Base-by-base conservation (phyloP, 2,329 filamentous ascomycete genomes). In the Colletotrichum tanaceti region DNA sequence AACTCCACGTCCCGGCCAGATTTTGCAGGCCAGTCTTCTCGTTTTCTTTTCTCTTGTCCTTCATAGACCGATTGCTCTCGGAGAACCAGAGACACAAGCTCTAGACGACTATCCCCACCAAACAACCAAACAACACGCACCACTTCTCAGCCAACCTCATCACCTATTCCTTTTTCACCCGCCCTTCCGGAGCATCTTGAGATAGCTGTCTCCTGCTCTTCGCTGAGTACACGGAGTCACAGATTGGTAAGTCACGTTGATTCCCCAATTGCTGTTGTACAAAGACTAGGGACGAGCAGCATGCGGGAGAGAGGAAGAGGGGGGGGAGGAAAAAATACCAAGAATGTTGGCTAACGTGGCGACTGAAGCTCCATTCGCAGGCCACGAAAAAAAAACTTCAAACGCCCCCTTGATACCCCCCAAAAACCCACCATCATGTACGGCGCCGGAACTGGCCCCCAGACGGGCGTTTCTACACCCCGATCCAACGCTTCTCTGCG, bases 381-480 rank as follows among this genome's bases (percentile, higher is more conserved):
- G 50, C 43, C 63, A 70, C 65, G 65, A 58, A 62, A 59, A 62
- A 59, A 58, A 55, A 61, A 58, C 65, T 71, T 64, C 64, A 7
- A 61, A 60, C 32, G 32, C 53, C 32, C 41, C 74, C 74, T 78
- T 78, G 79, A 85, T 84, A 83, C 81, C 80, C 80, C 80, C 73
- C 75, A 9, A 35, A 73, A 59, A 32, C 22, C 24, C 50, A 50
- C 57, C 43, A 77, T 74, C 82, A 97, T 97, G 94, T 97, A 96
- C 88, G 93, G 93, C 82, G 90, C 92, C 77, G 87, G 85, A 75
- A 93, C 90, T 69, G 93, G 91, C 83, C 90, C 93, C 71, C 94
- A 97, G 83, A 99, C 96, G 84, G 96, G 96, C 83, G 94, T 97
- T 78, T 97, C 94, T 74, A 99, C 96, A 75, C 96, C 96, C 75